phyloP scores from a whole-genome alignment of 352 stramenopile species.

The Saprolegnia parasitica region DNA sequence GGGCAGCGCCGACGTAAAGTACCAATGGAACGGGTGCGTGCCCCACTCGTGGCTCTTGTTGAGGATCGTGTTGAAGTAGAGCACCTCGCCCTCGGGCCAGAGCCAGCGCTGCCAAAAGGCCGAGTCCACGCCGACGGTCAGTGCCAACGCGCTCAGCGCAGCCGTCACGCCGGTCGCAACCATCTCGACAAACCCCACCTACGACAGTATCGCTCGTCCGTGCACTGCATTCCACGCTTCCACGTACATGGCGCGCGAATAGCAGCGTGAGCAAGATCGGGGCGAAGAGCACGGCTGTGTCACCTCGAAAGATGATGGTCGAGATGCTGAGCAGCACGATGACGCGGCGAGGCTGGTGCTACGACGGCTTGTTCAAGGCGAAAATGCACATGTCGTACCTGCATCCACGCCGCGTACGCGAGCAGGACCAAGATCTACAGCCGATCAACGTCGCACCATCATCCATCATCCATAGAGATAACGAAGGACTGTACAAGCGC shows the following conservation, averaged over 20 bases:
- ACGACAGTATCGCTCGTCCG: neutral
- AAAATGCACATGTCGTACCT: slow-evolving; percentile 34
- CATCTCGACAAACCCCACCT: slow-evolving; percentile 74
- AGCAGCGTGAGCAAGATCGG: slow-evolving; percentile 91
- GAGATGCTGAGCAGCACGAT: slow-evolving; percentile 88
- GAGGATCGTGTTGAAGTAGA: slow-evolving; percentile 95
- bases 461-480: neutral
- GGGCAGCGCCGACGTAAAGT: slow-evolving; percentile 92
- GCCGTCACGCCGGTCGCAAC: slow-evolving; percentile 77
- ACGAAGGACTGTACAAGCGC: slow-evolving; percentile 61
- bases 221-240: neutral
- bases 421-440: slow-evolving; percentile 56
- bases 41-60: slow-evolving; percentile 98
- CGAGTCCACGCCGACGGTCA: slow-evolving; percentile 91
- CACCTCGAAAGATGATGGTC: slow-evolving; percentile 95
- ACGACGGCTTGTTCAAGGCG: neutral
- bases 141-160: slow-evolving; percentile 54
- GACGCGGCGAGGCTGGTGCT: slow-evolving; percentile 42
- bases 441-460: neutral
- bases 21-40: slow-evolving; percentile 94
- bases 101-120: slow-evolving; percentile 91
- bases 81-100: slow-evolving; percentile 97
- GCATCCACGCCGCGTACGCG: slow-evolving; percentile 56
- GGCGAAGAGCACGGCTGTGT: slow-evolving; percentile 94
- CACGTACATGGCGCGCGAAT: slow-evolving; percentile 38